Evolutionary conservation across 75 land plant genomes (phyloP).

Genomic region (Chamaecyparis obtusa): DNA sequence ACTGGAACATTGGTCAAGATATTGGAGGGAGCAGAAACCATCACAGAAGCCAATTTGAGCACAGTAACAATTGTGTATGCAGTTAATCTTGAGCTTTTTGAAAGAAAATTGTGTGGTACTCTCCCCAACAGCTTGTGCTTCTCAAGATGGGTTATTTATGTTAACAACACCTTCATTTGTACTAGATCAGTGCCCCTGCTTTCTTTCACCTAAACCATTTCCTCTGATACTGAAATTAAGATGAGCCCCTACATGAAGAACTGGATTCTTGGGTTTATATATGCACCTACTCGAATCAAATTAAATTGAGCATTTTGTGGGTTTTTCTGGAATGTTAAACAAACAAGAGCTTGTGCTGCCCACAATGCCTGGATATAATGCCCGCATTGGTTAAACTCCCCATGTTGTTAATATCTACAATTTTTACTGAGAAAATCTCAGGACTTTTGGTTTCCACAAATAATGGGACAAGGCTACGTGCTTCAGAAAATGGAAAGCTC

Average conservation of each 20-base stretch:
- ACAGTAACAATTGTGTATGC: conserved; percentile 72
- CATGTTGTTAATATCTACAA: conserved; percentile 16
- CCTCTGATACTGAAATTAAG: conserved; percentile 70
- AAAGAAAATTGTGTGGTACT: conserved; percentile 54
- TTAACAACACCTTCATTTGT: conserved; percentile 54
- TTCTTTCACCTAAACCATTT: conserved; percentile 6
- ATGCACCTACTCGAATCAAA: conserved; percentile 83
- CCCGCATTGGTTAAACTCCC: conserved; percentile 16
- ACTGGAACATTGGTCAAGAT: conserved; percentile 71
- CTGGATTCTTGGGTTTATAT: conserved; percentile 64
- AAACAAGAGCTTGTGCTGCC: conserved; percentile 82
- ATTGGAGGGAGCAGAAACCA: conserved; percentile 53
- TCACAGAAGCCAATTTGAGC: conserved; percentile 33
- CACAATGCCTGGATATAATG: conserved; percentile 53
- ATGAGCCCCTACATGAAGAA: conserved; percentile 49
- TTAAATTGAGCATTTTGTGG: conserved; percentile 60
- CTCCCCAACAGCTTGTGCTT: conserved; percentile 65
- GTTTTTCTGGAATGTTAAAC: conserved; percentile 35
- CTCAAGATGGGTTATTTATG: conserved; percentile 57
- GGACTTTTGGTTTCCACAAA: conserved; percentile 60
- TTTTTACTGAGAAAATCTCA: conserved; percentile 60
- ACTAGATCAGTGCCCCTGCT: conserved; percentile 66
- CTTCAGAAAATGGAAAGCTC: conserved; percentile 80
- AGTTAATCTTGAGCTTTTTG: conserved; percentile 50
- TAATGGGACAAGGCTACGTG: conserved; percentile 44